phyloP scores from a whole-genome alignment of 1,284 basidiomycete species.

The Puccinia horiana region DNA sequence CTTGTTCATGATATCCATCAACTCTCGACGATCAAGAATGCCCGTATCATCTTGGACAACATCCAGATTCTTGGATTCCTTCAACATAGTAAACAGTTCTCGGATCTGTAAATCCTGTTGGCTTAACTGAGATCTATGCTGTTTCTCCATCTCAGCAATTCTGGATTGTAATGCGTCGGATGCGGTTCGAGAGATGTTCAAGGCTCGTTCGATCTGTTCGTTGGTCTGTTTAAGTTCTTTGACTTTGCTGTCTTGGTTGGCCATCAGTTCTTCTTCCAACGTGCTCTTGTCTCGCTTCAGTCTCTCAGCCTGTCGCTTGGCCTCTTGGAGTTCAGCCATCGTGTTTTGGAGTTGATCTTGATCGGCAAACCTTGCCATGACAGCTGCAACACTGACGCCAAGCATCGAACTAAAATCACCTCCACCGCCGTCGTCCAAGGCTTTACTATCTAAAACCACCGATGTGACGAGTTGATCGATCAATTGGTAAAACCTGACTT shows the following conservation, averaged over 20 bases:
- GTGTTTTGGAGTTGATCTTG: slow-evolving; percentile 77
- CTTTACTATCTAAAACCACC: slow-evolving; percentile 84
- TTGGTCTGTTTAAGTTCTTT: slow-evolving; percentile 71
- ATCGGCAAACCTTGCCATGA: slow-evolving; percentile 88
- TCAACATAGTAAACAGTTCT: slow-evolving; percentile 89
- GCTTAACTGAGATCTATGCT: slow-evolving; percentile 81
- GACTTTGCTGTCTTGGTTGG: slow-evolving; percentile 43
- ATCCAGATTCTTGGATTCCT: slow-evolving; percentile 75
- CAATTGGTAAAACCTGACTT: slow-evolving; percentile 86
- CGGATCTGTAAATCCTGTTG: slow-evolving; percentile 89
- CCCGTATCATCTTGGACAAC: slow-evolving; percentile 70
- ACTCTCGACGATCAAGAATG: slow-evolving; percentile 73
- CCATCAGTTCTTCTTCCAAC: slow-evolving; percentile 59
- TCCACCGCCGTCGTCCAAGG: slow-evolving; percentile 65
- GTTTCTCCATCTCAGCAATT: slow-evolving; percentile 74
- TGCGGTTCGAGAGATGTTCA: slow-evolving; percentile 75
- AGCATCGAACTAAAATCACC: slow-evolving; percentile 80
- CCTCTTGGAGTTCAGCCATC: slow-evolving; percentile 74
- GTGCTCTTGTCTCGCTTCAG: slow-evolving; percentile 71
- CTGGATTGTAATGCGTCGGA: slow-evolving; percentile 64
- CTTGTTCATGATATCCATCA: slow-evolving; percentile 65
- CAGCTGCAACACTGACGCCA: slow-evolving; percentile 82
- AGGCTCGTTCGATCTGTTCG: slow-evolving; percentile 74
- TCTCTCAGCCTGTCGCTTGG: slow-evolving; percentile 68
- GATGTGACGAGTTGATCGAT: slow-evolving; percentile 90